Percentiles rank a stretch among this genome's conserved stretches.
Evolutionary conservation across 768 basidiomycete species (phyloP).

Genomic region (Suillus spraguei): DNA sequence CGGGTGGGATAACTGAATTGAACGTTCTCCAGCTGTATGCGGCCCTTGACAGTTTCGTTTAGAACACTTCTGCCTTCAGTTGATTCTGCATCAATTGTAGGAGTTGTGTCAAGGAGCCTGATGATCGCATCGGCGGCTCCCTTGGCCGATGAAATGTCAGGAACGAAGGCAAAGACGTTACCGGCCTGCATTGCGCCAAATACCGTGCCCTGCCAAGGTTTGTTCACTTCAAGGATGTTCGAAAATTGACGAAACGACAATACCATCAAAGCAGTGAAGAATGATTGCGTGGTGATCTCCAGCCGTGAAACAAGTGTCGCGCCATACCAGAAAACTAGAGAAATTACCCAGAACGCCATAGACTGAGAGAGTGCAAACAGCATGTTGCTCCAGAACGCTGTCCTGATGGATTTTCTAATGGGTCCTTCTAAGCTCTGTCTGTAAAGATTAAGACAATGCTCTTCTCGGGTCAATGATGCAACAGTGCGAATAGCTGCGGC

Average conservation of each 20-base stretch:
- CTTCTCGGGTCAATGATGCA: conserved; percentile 84
- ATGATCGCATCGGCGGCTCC: conserved; percentile 76
- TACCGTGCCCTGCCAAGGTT: conserved; percentile 53
- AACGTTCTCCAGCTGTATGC: conserved; percentile 76
- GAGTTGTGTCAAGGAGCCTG: conserved; percentile 69
- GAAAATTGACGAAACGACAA: conserved; percentile 19
- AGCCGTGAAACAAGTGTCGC: conserved; percentile 57
- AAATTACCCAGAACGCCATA: conserved; percentile 77
- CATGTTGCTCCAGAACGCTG: conserved; percentile 62
- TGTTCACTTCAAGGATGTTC: neutral
- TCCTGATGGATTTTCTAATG: conserved; percentile 60
- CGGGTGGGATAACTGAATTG: conserved; percentile 92
- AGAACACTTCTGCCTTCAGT: conserved; percentile 58
- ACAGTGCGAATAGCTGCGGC: conserved; percentile 91
- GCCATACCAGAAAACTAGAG: conserved; percentile 82
- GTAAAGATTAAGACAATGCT: conserved; percentile 71
- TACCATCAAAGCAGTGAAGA: conserved; percentile 87
- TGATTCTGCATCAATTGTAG: conserved; percentile 82
- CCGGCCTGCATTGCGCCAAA: conserved; percentile 89
- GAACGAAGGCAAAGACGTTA: conserved; percentile 81
- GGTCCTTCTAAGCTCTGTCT: conserved; percentile 73
- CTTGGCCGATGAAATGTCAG: conserved; percentile 85
- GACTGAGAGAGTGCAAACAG: conserved; percentile 79
- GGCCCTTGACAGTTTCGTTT: conserved; percentile 49
- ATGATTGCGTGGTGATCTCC: conserved; percentile 59